Evolutionary conservation across 306 rosid genomes (phyloP).

Genomic region (Quercus suber): DNA sequence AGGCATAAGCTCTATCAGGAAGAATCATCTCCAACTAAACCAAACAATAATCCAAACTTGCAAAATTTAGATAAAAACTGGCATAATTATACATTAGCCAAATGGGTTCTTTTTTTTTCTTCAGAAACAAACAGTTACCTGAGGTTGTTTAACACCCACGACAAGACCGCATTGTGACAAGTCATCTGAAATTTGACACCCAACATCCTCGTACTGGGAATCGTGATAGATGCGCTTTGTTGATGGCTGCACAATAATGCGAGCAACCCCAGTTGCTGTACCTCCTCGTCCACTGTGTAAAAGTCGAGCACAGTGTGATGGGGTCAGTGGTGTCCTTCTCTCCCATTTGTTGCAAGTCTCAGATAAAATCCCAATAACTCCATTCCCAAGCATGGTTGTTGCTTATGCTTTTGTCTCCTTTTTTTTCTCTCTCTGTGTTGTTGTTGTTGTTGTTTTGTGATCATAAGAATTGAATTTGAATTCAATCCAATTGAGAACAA

Average conservation of each 20-base stretch:
- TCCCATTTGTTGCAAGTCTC: constrained; percentile 92
- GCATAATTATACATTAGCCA: too few species aligned
- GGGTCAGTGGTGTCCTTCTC: constrained; percentile 83
- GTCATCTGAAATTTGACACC: constrained; percentile 82
- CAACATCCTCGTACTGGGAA: constrained; percentile 77
- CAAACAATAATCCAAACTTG: neutral
- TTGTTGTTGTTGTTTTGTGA: too few species aligned
- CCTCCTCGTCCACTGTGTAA: constrained; percentile 43
- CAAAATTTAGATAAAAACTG: neutral
- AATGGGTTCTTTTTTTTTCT: too few species aligned
- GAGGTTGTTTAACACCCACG: constrained; percentile 86
- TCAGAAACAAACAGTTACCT: constrained; percentile 30
- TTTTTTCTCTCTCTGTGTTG: too few species aligned
- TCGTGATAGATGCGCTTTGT: constrained; percentile 80
- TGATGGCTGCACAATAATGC: constrained; percentile 83
- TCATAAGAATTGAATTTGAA: too few species aligned
- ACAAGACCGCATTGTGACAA: constrained; percentile 83
- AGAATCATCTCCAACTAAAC: constrained; percentile 83
- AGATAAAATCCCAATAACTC: constrained; percentile 77
- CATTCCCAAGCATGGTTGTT: constrained; percentile 74
- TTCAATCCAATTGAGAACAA: too few species aligned
- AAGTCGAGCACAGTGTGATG: constrained; percentile 85
- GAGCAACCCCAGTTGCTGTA: constrained; percentile 38
- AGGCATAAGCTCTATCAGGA: constrained; percentile 85
- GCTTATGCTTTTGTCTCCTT: too few species aligned